Base-by-base conservation (phyloP, 2,329 filamentous ascomycete genomes). In the Colletotrichum truncatum region DNA sequence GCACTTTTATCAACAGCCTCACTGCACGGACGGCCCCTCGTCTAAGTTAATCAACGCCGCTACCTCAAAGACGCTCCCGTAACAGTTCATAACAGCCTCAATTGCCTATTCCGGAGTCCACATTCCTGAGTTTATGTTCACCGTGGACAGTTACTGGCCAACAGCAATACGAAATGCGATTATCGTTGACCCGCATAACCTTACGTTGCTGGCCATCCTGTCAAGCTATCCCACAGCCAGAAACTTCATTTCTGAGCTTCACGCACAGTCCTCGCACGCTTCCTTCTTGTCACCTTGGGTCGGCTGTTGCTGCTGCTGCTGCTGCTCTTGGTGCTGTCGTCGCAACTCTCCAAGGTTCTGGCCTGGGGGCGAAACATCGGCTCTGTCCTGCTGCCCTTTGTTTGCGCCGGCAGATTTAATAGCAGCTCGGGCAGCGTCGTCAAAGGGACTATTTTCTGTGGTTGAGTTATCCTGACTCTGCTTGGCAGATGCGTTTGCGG, bases 181-280 rank as follows among this genome's bases (percentile, higher is more conserved):
- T 30, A 14, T 16, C 23, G 32, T 48, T 14, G 14, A 6, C 12
- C 7, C 25, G 25, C 51, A 39, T 16, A 14, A 39, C 32, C 30
- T 38, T n/a, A 25, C 18, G 43, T 14, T 11, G 34, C 23, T 12
- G 38, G 14, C 16, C 11, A 30, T 30, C 9, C 23, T 10, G 36
- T 26, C 16, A 14, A 26, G 28, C n/a, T 36, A 43, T n/a, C n/a
- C n/a, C 14, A 8, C 23, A 12, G 16, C 25, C n/a, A 30, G 7
- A 30, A 54, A 26, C 23, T 54, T 21, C 21, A 25, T 21, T n/a
- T 25, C 25, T 4, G 18, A 18, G 25, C 23, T 11, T 65, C 46
- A 65, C 7, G 57, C 62, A 28, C 62, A 65, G 18, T 65, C 67
- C 30, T 67, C 65, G 48, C 67, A 68, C 11, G 30, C 54, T 7